Percentiles rank a stretch among this genome's conserved stretches.
phyloP scores from a whole-genome alignment of 176 grass and related monocot species.

The Luzula sylvatica region DNA sequence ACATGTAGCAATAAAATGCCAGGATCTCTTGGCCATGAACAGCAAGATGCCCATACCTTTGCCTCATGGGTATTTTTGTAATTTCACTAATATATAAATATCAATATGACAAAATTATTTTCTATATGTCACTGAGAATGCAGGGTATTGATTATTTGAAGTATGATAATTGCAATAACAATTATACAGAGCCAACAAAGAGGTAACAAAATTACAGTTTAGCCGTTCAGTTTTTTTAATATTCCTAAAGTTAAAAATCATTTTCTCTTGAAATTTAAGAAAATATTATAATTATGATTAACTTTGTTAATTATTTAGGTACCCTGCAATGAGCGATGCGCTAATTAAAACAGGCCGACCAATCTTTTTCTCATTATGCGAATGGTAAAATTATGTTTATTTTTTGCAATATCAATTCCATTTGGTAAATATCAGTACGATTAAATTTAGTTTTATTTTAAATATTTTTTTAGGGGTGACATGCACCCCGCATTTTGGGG shows the following conservation, averaged over 20 bases:
- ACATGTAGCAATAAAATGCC: conserved; percentile 65
- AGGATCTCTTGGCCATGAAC: conserved; percentile 63
- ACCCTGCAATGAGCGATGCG: conserved; percentile 76
- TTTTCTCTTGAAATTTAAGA: background rate
- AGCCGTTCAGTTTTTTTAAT: background rate
- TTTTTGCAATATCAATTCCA: background rate
- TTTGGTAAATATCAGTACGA: background rate
- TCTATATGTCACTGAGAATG: background rate
- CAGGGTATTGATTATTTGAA: conserved; percentile 93
- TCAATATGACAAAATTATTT: background rate
- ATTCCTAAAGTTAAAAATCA: background rate
- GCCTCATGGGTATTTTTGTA: conserved; percentile 58
- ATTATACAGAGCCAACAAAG: conserved; percentile 44
- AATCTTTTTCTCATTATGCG: conserved; percentile 72
- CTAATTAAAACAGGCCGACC: conserved; percentile 44
- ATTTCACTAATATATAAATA: background rate
- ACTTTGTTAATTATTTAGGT: conserved; percentile 30
- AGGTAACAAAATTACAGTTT: conserved; percentile 27
- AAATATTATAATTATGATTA: background rate
- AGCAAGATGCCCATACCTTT: conserved; percentile 73
- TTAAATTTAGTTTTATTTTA: background rate
- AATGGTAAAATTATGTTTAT: conserved; percentile 42
- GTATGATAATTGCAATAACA: conserved; percentile 96
- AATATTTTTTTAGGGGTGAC: conserved; percentile 51
- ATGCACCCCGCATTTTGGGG: conserved; percentile 90